Evolutionary conservation across 2,329 filamentous ascomycete species (phyloP).

Genomic region (Thermoascus crustaceus): DNA sequence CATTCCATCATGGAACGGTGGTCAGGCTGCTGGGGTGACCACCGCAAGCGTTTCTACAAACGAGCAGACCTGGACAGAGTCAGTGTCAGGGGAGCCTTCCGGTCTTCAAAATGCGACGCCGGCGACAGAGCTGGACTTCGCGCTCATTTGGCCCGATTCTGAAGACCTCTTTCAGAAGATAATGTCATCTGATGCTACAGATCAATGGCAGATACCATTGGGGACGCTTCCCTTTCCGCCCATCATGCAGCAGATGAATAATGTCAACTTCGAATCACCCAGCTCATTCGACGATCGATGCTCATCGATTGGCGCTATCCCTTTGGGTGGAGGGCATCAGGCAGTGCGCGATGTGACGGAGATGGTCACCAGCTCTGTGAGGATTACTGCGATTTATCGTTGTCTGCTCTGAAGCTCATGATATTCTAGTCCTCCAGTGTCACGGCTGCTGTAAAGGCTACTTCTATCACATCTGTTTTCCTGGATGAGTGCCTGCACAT

Average conservation of each 20-base stretch:
- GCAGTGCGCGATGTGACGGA: conserved; percentile 40
- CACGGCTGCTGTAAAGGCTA: conserved; percentile 37
- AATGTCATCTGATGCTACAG: conserved; percentile 32
- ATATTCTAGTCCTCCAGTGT: conserved; percentile 32
- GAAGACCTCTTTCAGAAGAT: conserved; percentile 38
- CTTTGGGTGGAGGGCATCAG: conserved; percentile 34
- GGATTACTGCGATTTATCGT: conserved; percentile 7
- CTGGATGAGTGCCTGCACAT: conserved; percentile 41
- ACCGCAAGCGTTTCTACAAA: conserved; percentile 6
- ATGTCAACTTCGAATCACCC: conserved; percentile 26
- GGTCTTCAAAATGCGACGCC: conserved; percentile 15
- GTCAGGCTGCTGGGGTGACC: not conserved
- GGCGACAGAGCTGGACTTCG: conserved; percentile 30
- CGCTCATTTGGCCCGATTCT: conserved; percentile 39
- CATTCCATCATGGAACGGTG: not conserved
- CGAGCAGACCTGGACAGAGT: conserved; percentile 17
- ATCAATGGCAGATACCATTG: conserved; percentile 38
- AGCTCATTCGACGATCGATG: conserved; percentile 30
- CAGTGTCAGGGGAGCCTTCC: conserved; percentile 13
- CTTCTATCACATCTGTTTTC: conserved; percentile 38
- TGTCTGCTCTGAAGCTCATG: conserved; percentile 2
- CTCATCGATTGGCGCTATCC: conserved; percentile 30
- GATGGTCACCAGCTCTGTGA: conserved; percentile 37
- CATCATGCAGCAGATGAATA: conserved; percentile 21
- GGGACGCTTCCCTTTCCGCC: conserved; percentile 33